Base-by-base conservation (phyloP, 805 yeast species). In the Torulaspora quercuum region DNA sequence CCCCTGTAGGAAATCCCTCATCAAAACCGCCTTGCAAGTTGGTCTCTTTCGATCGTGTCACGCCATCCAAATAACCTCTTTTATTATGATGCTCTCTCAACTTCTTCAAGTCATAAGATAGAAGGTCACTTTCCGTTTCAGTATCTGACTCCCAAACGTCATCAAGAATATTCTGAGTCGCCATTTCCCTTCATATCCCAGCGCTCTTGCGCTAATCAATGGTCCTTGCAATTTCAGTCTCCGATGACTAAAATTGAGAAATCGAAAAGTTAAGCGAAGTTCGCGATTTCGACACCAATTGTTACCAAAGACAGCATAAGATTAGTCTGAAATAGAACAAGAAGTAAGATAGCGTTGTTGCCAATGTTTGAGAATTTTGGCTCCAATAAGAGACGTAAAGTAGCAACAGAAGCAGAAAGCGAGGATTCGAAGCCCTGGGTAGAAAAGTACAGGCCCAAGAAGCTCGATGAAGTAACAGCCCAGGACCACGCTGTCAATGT, bases 371-470 rank as follows among this genome's bases (percentile, higher is more conserved):
- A 50, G 23, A 48, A 47, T 1, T 52, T 56, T 40, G 55, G 50
- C 21, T 33, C 29, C 17, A 46, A 31, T 15, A 63, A 60, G 39
- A 63, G 49, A 39, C 60, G 62, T 21, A 57, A 57, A 29, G 22
- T 54, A 2, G 22, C 40, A 4, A 23, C 41, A 6, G 45, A 32
- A 1, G 49, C 45, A 12, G 42, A 46, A 8, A 48, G 39, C 11
- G 63, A 56, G 20, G 55, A 61, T 25, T 52, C 57, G n/a, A 62
- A 66, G 33, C 96, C 96, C 3, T 87, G 96, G 96, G 95, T 88
- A 13, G 96, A 87, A 58, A 87, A 87, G 69, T 84, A 84, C 59
- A 86, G 99, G 48, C 99, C 99, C 9, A 81, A 78, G 57, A 77
- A 73, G 29, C 69, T 92, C 25, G 84, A 79, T 49, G 97, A 92